Conservation (phyloP, 2,329 filamentous ascomycete species). For the Aspergillus sp. region DNA sequence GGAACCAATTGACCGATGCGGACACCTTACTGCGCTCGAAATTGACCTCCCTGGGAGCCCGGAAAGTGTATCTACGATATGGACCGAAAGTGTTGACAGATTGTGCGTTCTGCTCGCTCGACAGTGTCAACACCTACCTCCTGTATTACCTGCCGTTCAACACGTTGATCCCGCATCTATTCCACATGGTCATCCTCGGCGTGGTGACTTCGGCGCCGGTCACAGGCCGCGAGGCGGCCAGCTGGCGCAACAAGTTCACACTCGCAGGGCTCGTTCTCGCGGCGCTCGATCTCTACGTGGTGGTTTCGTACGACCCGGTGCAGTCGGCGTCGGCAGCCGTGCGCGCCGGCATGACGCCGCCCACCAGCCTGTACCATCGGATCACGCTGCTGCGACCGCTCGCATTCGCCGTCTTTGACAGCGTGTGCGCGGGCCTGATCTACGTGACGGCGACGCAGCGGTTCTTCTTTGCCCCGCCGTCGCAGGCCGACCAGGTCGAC, state of each 20-base stretch:
- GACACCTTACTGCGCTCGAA: slow-evolving; percentile 68
- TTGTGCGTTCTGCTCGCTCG: slow-evolving; percentile 80
- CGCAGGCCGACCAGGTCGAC: slow-evolving; percentile 66
- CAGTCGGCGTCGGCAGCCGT: slow-evolving; percentile 58
- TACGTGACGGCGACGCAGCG: slow-evolving; percentile 79
- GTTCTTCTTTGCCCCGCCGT: slow-evolving; percentile 65
- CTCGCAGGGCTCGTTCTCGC: slow-evolving; percentile 60
- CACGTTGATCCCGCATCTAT: slow-evolving; percentile 72
- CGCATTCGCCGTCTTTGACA: slow-evolving; percentile 65
- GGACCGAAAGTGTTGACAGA: slow-evolving; percentile 71
- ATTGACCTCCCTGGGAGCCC: slow-evolving; percentile 69
- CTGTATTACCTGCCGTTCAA: slow-evolving; percentile 72
- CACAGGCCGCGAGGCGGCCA: slow-evolving; percentile 60
- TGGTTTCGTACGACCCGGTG: slow-evolving; percentile 61
- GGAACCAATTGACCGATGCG: slow-evolving; percentile 41
- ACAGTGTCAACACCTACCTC: slow-evolving; percentile 69
- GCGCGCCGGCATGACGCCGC: slow-evolving; percentile 62
- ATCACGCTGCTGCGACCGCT: slow-evolving; percentile 63
- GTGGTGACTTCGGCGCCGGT: slow-evolving; percentile 69
- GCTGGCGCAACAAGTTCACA: slow-evolving; percentile 71
- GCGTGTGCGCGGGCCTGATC: slow-evolving; percentile 61
- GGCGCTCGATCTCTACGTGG: slow-evolving; percentile 64
- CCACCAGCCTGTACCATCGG: slow-evolving; percentile 31
- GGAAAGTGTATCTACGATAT: slow-evolving; percentile 79
- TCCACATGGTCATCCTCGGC: slow-evolving; percentile 72